Percentiles rank a stretch among this genome's conserved stretches.
These are phyloP conservation scores for Leishmania lainsoni DNA, from an alignment of 208 protist species.

Conservation along the genomic window DNA sequence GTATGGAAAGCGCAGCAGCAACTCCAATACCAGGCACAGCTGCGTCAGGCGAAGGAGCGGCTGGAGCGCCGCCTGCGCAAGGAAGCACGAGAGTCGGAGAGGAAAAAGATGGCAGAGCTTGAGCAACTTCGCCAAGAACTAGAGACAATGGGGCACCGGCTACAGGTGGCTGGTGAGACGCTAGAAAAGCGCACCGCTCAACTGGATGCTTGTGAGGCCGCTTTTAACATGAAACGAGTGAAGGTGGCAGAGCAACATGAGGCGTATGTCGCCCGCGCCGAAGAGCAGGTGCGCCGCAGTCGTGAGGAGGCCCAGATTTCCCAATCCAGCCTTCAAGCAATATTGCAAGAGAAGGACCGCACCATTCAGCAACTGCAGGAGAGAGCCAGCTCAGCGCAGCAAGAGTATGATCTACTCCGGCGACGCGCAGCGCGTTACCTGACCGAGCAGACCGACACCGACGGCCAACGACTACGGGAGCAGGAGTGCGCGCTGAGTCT, in stretches of 20 bases:
- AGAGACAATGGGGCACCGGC: slow-evolving; percentile 59
- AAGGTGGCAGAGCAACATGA: slow-evolving; percentile 86
- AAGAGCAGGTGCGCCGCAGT: slow-evolving; percentile 54
- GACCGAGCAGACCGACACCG: slow-evolving; percentile 34
- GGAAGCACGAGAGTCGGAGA: slow-evolving; percentile 38
- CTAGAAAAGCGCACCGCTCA: slow-evolving; percentile 60
- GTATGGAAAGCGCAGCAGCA: slow-evolving; percentile 93
- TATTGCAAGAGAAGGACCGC: slow-evolving; percentile 63
- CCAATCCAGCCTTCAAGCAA: slow-evolving; percentile 48
- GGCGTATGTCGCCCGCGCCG: slow-evolving; percentile 57
- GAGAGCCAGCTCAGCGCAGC: slow-evolving; percentile 49
- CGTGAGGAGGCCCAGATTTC: slow-evolving; percentile 55
- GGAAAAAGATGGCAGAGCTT: slow-evolving; percentile 43
- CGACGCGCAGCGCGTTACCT: slow-evolving; percentile 41
- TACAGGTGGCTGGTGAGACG: slow-evolving; percentile 58
- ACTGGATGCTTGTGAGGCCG: slow-evolving; percentile 79
- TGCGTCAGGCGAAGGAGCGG: slow-evolving; percentile 62
- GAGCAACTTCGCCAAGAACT: slow-evolving; percentile 63
- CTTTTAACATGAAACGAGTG: slow-evolving; percentile 67
- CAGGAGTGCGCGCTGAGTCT: slow-evolving; percentile 48
- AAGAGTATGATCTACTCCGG: slow-evolving; percentile 73
- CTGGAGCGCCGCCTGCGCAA: slow-evolving; percentile 52
- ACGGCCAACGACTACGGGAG: slow-evolving; percentile 30
- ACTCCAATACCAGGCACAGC: slow-evolving; percentile 61
- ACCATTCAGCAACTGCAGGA: slow-evolving; percentile 50